Conservation (phyloP, 148 eudicot genomes). For the Camellia sinensis region DNA sequence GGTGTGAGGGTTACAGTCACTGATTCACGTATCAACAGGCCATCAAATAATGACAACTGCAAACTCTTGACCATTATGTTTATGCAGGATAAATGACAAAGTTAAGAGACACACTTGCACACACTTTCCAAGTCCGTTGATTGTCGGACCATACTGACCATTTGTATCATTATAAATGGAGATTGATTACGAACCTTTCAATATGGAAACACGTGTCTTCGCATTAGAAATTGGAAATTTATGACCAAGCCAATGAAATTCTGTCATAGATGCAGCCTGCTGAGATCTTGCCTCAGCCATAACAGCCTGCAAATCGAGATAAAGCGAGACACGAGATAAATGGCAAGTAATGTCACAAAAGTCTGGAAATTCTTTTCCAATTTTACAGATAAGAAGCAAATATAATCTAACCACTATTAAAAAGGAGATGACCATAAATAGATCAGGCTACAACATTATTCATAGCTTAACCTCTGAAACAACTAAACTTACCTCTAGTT, state of each 20-base stretch:
- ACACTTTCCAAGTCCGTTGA: too few species aligned
- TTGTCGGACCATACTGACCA: too few species aligned
- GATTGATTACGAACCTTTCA: too few species aligned
- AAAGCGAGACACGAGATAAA: constrained; percentile 5
- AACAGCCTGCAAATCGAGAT: constrained; percentile 65
- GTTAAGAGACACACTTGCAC: too few species aligned
- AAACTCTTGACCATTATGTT: neutral
- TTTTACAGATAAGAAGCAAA: neutral
- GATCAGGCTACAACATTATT: neutral
- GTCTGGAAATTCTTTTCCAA: neutral
- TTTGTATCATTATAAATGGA: too few species aligned
- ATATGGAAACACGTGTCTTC: too few species aligned
- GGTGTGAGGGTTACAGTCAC: too few species aligned
- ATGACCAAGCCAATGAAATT: constrained; percentile 91
- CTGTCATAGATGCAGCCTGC: constrained; percentile 98
- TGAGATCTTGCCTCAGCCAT: constrained; percentile 98
- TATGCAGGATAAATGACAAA: constrained; percentile 9
- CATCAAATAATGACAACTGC: neutral
- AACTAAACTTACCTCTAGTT: too few species aligned
- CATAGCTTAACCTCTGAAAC: too few species aligned
- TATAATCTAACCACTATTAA: neutral
- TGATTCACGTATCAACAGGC: too few species aligned
- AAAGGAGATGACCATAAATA: neutral
- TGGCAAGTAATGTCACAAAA: neutral
- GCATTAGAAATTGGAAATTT: constrained; percentile 81